Conservation (phyloP, 306 rosid genomes). For the Pyrus communis region DNA sequence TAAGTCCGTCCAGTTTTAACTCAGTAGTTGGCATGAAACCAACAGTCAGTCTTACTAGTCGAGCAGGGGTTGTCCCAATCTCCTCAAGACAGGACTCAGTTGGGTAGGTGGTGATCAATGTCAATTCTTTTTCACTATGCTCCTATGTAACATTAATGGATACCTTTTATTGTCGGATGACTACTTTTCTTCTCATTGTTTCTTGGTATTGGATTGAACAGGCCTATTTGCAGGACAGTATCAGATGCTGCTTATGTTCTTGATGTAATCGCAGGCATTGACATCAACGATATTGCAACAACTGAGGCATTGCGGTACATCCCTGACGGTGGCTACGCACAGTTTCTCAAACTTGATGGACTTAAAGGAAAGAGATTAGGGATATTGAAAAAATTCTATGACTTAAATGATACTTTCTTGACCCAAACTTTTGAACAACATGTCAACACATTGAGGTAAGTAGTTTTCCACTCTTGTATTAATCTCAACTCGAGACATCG, state of each 20-base stretch:
- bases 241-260: conserved; percentile 71
- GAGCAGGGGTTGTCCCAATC: conserved; percentile 53
- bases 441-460: conserved; percentile 48
- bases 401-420: conserved; percentile 11
- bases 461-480: not conserved
- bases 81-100: conserved; percentile 55
- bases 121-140: not conserved
- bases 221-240: conserved; percentile 71
- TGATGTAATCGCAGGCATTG: conserved; percentile 60
- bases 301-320: conserved; percentile 33
- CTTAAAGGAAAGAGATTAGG: conserved; percentile 50
- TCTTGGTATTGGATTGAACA: conserved; percentile 2
- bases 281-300: conserved; percentile 48
- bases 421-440: conserved; percentile 35
- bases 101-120: conserved; percentile 29
- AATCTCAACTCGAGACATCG: not conserved
- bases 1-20: conserved; percentile 54
- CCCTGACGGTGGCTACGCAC: conserved; percentile 51
- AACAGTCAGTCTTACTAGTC: conserved; percentile 66
- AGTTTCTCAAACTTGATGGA: conserved; percentile 41
- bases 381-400: conserved; percentile 23
- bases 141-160: not conserved
- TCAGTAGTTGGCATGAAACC: conserved; percentile 70
- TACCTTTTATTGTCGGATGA: not conserved
- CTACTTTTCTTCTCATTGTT: not conserved